phyloP scores from a whole-genome alignment of 164 flowering plant species.

The Protea cynaroides region DNA sequence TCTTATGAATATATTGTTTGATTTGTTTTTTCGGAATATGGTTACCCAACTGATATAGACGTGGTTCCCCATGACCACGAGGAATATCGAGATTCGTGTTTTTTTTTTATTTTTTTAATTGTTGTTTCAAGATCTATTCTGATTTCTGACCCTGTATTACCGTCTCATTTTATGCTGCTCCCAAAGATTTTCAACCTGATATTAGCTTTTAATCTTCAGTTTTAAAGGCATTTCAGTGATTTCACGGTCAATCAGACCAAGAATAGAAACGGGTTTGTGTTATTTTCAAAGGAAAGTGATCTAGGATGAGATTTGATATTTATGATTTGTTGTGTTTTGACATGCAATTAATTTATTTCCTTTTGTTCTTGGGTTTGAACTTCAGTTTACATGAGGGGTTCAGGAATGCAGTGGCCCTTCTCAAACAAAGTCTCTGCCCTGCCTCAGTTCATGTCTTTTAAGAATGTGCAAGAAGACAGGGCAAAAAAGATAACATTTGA shows the following conservation, averaged over 20 bases:
- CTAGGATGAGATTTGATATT: background rate
- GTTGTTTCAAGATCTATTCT: too few relatives aligned
- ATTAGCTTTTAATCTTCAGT: background rate
- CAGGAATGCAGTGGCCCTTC: slow-evolving; percentile 44
- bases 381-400: slow-evolving; percentile 33
- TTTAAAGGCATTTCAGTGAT: background rate
- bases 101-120: background rate
- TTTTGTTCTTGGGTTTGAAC: background rate
- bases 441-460: slow-evolving; percentile 42
- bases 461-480: slow-evolving; percentile 40
- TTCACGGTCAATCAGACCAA: background rate
- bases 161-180: background rate
- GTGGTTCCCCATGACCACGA: background rate
- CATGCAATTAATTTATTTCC: background rate
- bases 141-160: background rate
- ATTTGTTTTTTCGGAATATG: too few relatives aligned
- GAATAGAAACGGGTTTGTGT: slow-evolving; percentile 5
- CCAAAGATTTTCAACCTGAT: background rate
- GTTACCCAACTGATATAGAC: background rate
- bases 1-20: too few relatives aligned
- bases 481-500: slow-evolving; percentile 29
- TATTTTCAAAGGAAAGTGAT: background rate
- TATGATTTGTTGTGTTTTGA: background rate
- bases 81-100: background rate
- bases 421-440: slow-evolving; percentile 41